phyloP scores from a whole-genome alignment of 148 eudicot species.

The Camellia sinensis region DNA sequence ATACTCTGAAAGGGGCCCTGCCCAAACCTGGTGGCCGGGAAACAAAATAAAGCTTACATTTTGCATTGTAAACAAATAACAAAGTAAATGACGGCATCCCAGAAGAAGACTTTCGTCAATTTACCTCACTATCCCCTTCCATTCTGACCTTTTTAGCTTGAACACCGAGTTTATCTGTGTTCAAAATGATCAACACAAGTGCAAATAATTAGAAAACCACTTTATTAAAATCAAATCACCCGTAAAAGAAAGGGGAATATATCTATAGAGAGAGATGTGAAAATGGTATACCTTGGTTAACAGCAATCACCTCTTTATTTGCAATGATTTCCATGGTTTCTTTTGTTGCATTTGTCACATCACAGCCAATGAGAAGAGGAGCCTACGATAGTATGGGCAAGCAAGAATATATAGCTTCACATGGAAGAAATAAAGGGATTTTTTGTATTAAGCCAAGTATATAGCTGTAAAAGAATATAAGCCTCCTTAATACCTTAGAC shows the following conservation, averaged over 20 bases:
- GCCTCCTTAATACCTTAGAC: constrained; percentile 43
- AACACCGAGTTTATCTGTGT: constrained; percentile 74
- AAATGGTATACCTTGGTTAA: constrained; percentile 62
- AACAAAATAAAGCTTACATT: background rate
- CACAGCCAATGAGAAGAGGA: constrained; percentile 81
- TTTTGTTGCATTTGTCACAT: constrained; percentile 50
- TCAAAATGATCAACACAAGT: background rate
- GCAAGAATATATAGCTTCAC: background rate
- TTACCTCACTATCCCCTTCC: constrained; percentile 73
- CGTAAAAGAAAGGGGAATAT: background rate
- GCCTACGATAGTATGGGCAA: constrained; percentile 33
- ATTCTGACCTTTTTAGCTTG: constrained; percentile 74
- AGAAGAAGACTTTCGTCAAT: background rate
- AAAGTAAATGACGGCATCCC: too few relatives aligned
- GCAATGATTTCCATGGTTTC: constrained; percentile 55
- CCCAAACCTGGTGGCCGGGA: constrained; percentile 53
- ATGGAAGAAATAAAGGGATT: background rate
- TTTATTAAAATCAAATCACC: background rate
- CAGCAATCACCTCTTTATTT: constrained; percentile 67
- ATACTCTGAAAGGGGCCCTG: constrained; percentile 62
- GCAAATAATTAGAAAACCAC: background rate
- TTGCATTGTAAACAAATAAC: background rate
- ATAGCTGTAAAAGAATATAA: background rate
- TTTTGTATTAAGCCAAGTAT: background rate
- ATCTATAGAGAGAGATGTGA: background rate